Percentiles rank a stretch among this genome's conserved stretches.
Evolutionary conservation across 257 asterid genomes (phyloP).

Genomic region (Solanum ahanhuiri): DNA sequence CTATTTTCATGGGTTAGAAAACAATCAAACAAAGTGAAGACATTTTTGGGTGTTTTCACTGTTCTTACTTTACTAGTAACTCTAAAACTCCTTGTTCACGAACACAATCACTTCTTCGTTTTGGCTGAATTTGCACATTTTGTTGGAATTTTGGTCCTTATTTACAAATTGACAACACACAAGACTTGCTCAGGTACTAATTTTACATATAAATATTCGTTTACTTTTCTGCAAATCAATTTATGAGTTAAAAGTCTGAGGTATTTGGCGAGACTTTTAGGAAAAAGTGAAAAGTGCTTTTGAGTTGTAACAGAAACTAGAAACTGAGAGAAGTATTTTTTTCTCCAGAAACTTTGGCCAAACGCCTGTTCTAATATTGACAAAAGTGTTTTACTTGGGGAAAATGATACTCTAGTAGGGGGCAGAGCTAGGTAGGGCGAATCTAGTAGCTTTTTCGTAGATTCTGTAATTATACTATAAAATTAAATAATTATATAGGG

Average conservation of each 20-base stretch:
- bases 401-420: too few species aligned
- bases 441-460: too few species aligned
- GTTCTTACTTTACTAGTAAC: constrained; percentile 39
- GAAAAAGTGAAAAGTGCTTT: background rate
- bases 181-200: constrained; percentile 66
- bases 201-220: background rate
- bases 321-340: too few species aligned
- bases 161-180: constrained; percentile 22
- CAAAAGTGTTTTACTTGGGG: background rate
- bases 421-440: too few species aligned
- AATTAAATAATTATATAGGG: too few species aligned
- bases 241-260: background rate
- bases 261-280: background rate
- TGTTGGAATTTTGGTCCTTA: constrained; percentile 50
- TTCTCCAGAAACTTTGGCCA: background rate
- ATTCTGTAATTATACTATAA: too few species aligned
- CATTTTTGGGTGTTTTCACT: constrained; percentile 29
- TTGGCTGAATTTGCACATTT: constrained; percentile 57
- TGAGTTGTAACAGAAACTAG: background rate
- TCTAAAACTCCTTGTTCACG: constrained; percentile 36
- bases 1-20: constrained; percentile 62
- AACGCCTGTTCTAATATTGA: background rate
- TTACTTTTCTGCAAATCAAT: background rate
- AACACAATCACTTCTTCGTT: constrained; percentile 53
- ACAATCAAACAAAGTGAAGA: constrained; percentile 69